A percentile compares a stretch with the other conserved stretches of the same genome.
Evolutionary conservation across 192 early-diverging fungal species (phyloP).

Genomic region (Chytriomyces sp.): DNA sequence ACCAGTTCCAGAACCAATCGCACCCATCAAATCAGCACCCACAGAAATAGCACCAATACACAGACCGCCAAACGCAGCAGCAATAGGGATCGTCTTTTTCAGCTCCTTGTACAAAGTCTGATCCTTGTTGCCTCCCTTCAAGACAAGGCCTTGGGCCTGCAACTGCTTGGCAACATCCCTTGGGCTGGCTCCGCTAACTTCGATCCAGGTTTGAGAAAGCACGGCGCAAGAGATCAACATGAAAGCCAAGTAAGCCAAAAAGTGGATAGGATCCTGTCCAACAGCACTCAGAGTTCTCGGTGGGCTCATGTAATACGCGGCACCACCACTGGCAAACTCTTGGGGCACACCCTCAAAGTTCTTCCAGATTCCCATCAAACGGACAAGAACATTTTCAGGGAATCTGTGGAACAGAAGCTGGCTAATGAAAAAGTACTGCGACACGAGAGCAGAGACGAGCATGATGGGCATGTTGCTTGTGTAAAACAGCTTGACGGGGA

Average conservation of each 20-base stretch:
- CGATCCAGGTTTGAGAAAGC: constrained; percentile 98
- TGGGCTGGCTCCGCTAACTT: constrained; percentile 96
- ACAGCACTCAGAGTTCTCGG: constrained; percentile 87
- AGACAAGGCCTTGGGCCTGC: constrained; percentile 95
- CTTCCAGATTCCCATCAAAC: constrained; percentile 94
- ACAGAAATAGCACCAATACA: constrained; percentile 96
- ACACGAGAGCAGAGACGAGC: constrained; percentile 97
- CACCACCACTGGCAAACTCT: constrained; percentile 87
- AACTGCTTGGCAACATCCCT: constrained; percentile 97
- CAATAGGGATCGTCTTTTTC: constrained; percentile 97
- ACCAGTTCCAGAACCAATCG: constrained; percentile 99
- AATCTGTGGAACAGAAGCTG: constrained; percentile 98
- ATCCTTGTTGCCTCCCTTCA: constrained; percentile 93
- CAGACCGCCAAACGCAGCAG: constrained; percentile 96
- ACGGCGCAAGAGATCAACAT: constrained; percentile 96
- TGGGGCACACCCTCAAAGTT: constrained; percentile 95
- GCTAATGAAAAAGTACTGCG: constrained; percentile 97
- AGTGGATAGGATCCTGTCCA: constrained; percentile 92
- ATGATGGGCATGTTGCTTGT: constrained; percentile 99
- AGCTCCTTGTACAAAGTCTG: constrained; percentile 99
- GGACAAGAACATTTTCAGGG: constrained; percentile 93
- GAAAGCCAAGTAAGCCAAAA: constrained; percentile 89
- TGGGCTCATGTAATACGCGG: constrained; percentile 99
- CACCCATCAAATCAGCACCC: constrained; percentile 93
- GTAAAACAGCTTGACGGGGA: constrained; percentile 99